These are phyloP conservation scores for Phellopilus nigrolimitatus DNA, from an alignment of 1,284 basidiomycete species.

Conservation along the genomic window DNA sequence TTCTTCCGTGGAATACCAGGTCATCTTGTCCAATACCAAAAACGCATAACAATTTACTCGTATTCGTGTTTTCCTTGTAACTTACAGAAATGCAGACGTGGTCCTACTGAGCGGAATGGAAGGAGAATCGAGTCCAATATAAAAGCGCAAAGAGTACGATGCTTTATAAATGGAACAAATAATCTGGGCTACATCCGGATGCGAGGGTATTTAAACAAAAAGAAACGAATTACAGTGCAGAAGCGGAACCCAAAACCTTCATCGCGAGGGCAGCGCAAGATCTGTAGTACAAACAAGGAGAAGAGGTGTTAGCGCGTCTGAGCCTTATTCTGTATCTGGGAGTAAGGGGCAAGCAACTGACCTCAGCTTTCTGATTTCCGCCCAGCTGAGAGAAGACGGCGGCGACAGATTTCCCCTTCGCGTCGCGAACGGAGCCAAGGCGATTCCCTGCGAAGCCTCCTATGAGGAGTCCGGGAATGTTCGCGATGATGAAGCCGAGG, in stretches of 20 bases:
- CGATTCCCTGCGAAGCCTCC: conserved; percentile 83
- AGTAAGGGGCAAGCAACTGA: conserved; percentile 30
- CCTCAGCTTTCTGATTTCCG: conserved; percentile 83
- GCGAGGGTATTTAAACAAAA: neutral
- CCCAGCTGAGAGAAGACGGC: conserved; percentile 84
- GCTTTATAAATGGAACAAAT: neutral
- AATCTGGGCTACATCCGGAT: too few species aligned
- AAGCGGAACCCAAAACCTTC: conserved; percentile 80
- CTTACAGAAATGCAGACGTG: neutral
- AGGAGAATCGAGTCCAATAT: neutral
- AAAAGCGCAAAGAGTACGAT: neutral
- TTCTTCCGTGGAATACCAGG: neutral
- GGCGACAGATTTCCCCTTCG: conserved; percentile 89
- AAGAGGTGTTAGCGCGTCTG: conserved; percentile 15
- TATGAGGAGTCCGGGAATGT: conserved; percentile 76
- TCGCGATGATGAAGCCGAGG: conserved; percentile 84
- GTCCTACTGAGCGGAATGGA: neutral
- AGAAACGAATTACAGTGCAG: conserved; percentile 26
- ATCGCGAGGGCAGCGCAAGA: conserved; percentile 82
- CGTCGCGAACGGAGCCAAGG: conserved; percentile 84
- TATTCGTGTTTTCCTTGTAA: conserved; percentile 4
- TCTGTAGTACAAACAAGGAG: conserved; percentile 43
- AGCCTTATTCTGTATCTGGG: conserved; percentile 20
- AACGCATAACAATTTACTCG: conserved; percentile 6
- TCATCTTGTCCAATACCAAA: conserved; percentile 5